Evolutionary conservation across 129 eudicot species (phyloP).

Genomic region (Escallonia herrerae): DNA sequence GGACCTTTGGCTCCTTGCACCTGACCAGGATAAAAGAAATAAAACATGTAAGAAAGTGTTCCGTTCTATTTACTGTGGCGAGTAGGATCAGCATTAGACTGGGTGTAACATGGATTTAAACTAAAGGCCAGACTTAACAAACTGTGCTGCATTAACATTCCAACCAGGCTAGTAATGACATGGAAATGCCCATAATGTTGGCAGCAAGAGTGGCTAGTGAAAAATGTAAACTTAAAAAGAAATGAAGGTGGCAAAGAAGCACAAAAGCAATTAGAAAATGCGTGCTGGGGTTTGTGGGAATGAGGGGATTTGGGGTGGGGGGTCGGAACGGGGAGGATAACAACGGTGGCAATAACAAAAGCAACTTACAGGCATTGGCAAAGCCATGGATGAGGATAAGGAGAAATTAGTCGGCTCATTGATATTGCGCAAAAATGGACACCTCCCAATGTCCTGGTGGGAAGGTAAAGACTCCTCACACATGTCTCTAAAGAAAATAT

Average conservation of each 20-base stretch:
- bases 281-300: not conserved
- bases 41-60: not conserved
- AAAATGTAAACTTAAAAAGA: no score
- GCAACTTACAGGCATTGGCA: slow-evolving; percentile 70
- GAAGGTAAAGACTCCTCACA: slow-evolving; percentile 42
- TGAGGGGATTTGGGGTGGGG: not conserved
- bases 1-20: slow-evolving; percentile 81
- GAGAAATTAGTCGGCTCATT: slow-evolving; percentile 96
- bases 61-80: not conserved
- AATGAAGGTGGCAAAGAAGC: no score
- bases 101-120: not conserved
- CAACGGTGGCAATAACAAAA: not conserved
- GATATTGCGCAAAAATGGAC: slow-evolving; percentile 86
- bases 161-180: no score
- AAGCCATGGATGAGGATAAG: slow-evolving; percentile 53
- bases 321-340: not conserved
- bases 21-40: slow-evolving; percentile 30
- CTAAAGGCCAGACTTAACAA: not conserved
- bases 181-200: no score
- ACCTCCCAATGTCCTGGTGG: slow-evolving; percentile 44
- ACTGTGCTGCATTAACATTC: not conserved
- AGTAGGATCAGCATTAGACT: not conserved
- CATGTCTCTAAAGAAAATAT: slow-evolving; percentile 35
- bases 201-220: no score
- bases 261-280: not conserved